A percentile compares a stretch with the other conserved stretches of the same genome.
Evolutionary conservation across 2,329 filamentous ascomycete species (phyloP).

Genomic region (Aspergillus ibericus): DNA sequence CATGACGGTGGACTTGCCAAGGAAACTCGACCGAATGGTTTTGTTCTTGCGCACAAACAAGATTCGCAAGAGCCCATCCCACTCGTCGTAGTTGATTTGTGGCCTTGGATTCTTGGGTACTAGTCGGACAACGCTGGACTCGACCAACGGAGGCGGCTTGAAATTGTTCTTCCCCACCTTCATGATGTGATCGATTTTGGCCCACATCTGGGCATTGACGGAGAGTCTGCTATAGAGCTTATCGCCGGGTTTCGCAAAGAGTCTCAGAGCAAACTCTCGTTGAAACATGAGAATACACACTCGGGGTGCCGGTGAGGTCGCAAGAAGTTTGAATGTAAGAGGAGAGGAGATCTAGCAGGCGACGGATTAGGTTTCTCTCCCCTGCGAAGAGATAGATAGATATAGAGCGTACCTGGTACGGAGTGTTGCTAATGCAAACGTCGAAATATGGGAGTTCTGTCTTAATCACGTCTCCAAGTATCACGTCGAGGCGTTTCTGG

Average conservation of each 20-base stretch:
- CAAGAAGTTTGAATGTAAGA: constrained; percentile 85
- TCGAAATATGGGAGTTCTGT: constrained; percentile 76
- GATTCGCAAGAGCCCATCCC: constrained; percentile 83
- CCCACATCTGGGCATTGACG: constrained; percentile 94
- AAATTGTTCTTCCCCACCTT: constrained; percentile 97
- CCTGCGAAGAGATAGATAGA: not conserved
- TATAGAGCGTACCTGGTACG: constrained; percentile 57
- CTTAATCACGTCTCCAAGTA: constrained; percentile 93
- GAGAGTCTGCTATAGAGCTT: constrained; percentile 85
- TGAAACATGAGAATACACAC: constrained; percentile 86
- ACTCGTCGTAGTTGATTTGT: constrained; percentile 89
- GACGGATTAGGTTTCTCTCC: constrained; percentile 8
- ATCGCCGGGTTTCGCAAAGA: constrained; percentile 86
- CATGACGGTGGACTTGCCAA: constrained; percentile 77
- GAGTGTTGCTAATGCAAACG: constrained; percentile 78
- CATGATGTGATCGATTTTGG: constrained; percentile 70
- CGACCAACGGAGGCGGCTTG: constrained; percentile 88
- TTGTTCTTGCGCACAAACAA: constrained; percentile 89
- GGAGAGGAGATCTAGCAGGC: constrained; percentile 74
- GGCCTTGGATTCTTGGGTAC: constrained; percentile 84
- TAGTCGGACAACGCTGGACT: constrained; percentile 85
- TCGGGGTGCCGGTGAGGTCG: constrained; percentile 76
- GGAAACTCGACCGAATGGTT: constrained; percentile 77
- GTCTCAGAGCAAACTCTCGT: constrained; percentile 85
- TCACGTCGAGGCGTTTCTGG: constrained; percentile 79